A percentile compares a stretch with the other conserved stretches of the same genome.
Evolutionary conservation across 208 protist species (phyloP).

Genomic region (Acanthamoeba sp.): DNA sequence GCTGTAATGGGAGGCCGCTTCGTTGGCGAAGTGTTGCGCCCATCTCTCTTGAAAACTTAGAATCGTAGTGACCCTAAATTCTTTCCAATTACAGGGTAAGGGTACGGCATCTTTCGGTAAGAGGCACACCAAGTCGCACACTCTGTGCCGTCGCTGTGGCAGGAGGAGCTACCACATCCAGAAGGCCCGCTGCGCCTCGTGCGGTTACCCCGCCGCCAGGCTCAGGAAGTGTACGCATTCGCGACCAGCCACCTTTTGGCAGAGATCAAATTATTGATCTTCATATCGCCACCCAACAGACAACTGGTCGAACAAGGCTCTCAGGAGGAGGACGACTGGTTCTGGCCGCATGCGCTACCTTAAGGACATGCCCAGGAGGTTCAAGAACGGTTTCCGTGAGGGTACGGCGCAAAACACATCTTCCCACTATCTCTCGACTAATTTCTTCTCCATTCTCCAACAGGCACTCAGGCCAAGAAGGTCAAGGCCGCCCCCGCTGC

Average conservation of each 20-base stretch:
- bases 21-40: too few relatives aligned
- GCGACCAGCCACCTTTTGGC: not conserved
- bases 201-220: constrained; percentile 97
- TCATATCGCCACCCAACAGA: constrained; percentile 83
- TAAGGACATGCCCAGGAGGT: constrained; percentile 96
- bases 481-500: constrained; percentile 40
- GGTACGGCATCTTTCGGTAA: constrained; percentile 93
- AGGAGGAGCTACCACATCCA: constrained; percentile 97
- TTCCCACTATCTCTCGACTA: not conserved
- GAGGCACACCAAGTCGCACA: constrained; percentile 96
- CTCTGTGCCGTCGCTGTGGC: constrained; percentile 98
- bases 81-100: constrained; percentile 88
- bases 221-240: constrained; percentile 92
- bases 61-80: not conserved
- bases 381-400: constrained; percentile 97
- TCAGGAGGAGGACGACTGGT: constrained; percentile 98
- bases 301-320: constrained; percentile 98
- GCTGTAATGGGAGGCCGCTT: too few relatives aligned
- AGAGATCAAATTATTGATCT: not conserved
- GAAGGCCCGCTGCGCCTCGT: constrained; percentile 98
- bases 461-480: constrained; percentile 67
- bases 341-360: constrained; percentile 99
- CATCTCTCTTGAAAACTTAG: not conserved
- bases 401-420: too few relatives aligned
- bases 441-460: not conserved